phyloP scores from a whole-genome alignment of 2,329 filamentous ascomycete species.

The Ophiostoma sp. region DNA sequence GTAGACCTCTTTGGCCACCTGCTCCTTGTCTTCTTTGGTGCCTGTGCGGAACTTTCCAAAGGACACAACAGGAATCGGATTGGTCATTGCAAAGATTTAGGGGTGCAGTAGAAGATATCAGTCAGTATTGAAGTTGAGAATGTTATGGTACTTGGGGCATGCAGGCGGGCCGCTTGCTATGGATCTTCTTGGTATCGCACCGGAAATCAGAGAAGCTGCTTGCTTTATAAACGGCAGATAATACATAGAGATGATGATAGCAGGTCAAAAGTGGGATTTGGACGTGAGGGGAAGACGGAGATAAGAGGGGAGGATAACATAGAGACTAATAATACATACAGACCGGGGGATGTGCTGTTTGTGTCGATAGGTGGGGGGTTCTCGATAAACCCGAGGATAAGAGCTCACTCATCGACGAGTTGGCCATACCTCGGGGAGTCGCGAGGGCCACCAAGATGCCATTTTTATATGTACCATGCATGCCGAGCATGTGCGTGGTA shows the following conservation, averaged over 20 bases:
- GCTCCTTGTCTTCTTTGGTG: slow-evolving; percentile 1
- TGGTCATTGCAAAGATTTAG: not conserved
- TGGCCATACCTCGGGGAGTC: not conserved
- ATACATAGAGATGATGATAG: not conserved
- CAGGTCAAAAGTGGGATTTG: not conserved
- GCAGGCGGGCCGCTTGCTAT: not conserved
- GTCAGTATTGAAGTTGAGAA: not conserved
- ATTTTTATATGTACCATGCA: too few species aligned
- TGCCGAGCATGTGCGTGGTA: not conserved
- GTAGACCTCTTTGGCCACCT: slow-evolving; percentile 17
- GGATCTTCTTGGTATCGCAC: not conserved
- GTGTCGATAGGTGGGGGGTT: not conserved
- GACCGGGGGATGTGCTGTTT: not conserved
- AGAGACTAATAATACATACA: not conserved
- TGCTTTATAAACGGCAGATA: not conserved
- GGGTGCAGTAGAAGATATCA: too few species aligned
- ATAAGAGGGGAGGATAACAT: not conserved
- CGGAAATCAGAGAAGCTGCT: not conserved
- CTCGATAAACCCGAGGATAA: not conserved
- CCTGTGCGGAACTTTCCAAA: slow-evolving; percentile 14
- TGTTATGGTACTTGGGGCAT: not conserved
- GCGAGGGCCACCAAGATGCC: not conserved
- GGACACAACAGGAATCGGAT: slow-evolving; percentile 7
- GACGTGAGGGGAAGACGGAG: not conserved
- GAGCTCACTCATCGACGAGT: not conserved